Conservation (phyloP, 1,139 yeast species). For the Suhomyces anneliseae region DNA sequence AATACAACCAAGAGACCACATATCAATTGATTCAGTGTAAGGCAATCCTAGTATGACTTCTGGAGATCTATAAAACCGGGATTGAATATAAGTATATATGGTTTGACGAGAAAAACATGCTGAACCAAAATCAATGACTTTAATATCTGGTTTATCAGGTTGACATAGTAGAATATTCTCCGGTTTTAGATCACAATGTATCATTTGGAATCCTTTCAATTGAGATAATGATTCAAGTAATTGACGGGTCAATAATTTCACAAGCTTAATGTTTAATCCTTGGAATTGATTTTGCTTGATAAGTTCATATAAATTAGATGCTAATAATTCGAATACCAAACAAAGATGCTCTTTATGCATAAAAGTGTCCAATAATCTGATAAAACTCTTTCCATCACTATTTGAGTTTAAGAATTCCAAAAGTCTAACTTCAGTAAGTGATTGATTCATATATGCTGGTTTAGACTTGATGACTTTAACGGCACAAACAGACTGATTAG, state of each 20-base stretch:
- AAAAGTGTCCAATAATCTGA: conserved; percentile 81
- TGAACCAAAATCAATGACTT: conserved; percentile 94
- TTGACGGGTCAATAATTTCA: conserved; percentile 76
- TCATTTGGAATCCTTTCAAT: conserved; percentile 77
- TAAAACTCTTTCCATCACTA: conserved; percentile 72
- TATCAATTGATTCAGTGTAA: conserved; percentile 87
- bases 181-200: conserved; percentile 96
- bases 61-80: conserved; percentile 93
- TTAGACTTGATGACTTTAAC: conserved; percentile 92
- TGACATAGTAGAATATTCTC: conserved; percentile 84
- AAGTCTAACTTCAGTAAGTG: conserved; percentile 85
- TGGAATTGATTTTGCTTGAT: conserved; percentile 92
- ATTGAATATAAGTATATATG: conserved; percentile 90
- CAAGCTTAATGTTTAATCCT: conserved; percentile 80
- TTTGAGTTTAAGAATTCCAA: conserved; percentile 77
- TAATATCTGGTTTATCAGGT: conserved; percentile 83
- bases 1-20: conserved; percentile 98
- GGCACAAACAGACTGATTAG: conserved; percentile 87
- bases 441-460: conserved; percentile 89
- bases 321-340: conserved; percentile 84
- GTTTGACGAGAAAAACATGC: conserved; percentile 94
- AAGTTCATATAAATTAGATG: conserved; percentile 86
- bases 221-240: conserved; percentile 77
- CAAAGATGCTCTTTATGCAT: conserved; percentile 92
- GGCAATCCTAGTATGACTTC: conserved; percentile 92